These are phyloP conservation scores for Aspergillus sp. DNA, from an alignment of 2,329 filamentous ascomycete species.

Conservation along the genomic window DNA sequence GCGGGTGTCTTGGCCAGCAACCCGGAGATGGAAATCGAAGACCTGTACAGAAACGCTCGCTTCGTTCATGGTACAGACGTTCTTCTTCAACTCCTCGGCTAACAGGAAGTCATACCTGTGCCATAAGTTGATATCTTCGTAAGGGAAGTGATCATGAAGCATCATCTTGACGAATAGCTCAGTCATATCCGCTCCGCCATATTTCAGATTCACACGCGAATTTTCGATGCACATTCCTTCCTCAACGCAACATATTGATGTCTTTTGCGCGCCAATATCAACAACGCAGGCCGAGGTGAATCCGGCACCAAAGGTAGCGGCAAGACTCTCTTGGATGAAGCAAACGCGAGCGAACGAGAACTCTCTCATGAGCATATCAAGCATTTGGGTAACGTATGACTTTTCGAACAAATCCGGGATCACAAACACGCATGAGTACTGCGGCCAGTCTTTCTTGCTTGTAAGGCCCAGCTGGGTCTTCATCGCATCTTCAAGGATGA, in stretches of 20 bases:
- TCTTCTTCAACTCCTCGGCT: constrained; percentile 93
- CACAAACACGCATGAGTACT: constrained; percentile 95
- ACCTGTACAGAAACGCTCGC: constrained; percentile 84
- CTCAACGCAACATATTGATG: constrained; percentile 93
- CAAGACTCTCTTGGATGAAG: constrained; percentile 94
- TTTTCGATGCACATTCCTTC: constrained; percentile 94
- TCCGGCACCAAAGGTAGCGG: constrained; percentile 90
- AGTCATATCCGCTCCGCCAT: constrained; percentile 87
- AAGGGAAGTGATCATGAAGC: constrained; percentile 93
- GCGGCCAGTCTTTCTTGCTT: constrained; percentile 76
- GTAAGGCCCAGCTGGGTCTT: constrained; percentile 78
- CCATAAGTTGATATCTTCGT: constrained; percentile 87
- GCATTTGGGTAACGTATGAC: constrained; percentile 77
- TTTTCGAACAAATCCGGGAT: constrained; percentile 98
- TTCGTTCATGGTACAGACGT: constrained; percentile 88
- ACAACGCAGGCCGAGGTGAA: constrained; percentile 94
- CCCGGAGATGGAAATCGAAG: constrained; percentile 86
- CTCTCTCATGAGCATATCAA: constrained; percentile 83
- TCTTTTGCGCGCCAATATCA: constrained; percentile 96
- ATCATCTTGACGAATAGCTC: constrained; percentile 98
- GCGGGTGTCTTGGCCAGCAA: constrained; percentile 80
- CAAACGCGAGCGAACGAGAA: constrained; percentile 87
- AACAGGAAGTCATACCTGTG: constrained; percentile 89
- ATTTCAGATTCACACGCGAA: constrained; percentile 92
- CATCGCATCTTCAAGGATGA: constrained; percentile 82